Conservation (phyloP, 495 filamentous ascomycete species). For the Recurvomyces mirabilis region DNA sequence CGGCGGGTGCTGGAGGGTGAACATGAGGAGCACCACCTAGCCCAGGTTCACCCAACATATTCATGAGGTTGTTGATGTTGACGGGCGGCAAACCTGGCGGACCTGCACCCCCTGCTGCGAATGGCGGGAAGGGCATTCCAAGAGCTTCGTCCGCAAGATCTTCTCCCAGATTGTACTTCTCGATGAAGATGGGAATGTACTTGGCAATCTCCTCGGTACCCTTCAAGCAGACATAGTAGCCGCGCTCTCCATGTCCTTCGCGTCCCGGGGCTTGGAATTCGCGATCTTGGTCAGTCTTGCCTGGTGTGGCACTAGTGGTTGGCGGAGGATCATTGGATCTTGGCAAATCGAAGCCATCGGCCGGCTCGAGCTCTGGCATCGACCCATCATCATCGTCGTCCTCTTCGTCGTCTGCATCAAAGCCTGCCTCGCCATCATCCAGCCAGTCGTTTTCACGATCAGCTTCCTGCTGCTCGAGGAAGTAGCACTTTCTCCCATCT, state of each 20-base stretch:
- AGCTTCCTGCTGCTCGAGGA: conserved; percentile 7
- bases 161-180: conserved; percentile 16
- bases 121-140: not conserved
- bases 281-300: not conserved
- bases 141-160: not conserved
- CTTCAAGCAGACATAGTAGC: conserved; percentile 14
- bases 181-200: conserved; percentile 16
- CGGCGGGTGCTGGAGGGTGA: not conserved
- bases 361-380: conserved; percentile 4
- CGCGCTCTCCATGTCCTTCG: conserved; percentile 1
- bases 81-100: no score
- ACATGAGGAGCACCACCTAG: not conserved
- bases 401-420: not conserved
- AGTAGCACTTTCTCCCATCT: conserved; percentile 1
- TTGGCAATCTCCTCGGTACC: not conserved
- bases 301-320: not conserved
- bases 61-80: no score
- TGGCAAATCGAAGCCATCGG: not conserved
- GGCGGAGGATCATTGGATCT: not conserved
- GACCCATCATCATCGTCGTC: not conserved
- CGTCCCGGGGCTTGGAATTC: conserved; percentile 6
- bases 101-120: not conserved
- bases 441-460: not conserved
- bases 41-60: not conserved
- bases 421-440: not conserved